phyloP scores from a whole-genome alignment of 805 yeast genomes.

The Candida wancherniae region DNA sequence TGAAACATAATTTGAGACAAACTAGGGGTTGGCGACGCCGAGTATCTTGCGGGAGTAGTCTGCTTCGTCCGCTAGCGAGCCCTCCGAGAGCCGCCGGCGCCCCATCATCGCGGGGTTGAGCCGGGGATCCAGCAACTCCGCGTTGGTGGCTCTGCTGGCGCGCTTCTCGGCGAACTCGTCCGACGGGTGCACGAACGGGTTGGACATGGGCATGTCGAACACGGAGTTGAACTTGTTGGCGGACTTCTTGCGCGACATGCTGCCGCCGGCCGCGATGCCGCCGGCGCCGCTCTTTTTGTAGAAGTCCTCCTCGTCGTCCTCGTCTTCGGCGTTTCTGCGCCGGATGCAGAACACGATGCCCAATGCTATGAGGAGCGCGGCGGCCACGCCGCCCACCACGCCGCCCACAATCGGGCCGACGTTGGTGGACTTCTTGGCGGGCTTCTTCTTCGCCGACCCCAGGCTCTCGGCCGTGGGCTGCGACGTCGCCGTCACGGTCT shows the following conservation, averaged over 20 bases:
- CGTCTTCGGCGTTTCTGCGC: constrained; percentile 45
- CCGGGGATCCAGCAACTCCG: constrained; percentile 48
- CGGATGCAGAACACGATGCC: constrained; percentile 29
- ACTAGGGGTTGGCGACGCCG: constrained; percentile 75
- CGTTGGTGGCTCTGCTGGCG: constrained; percentile 11
- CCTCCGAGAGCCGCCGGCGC: constrained; percentile 77
- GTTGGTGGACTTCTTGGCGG: constrained; percentile 23
- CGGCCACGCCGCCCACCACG: constrained; percentile 41
- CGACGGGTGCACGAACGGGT: constrained; percentile 62
- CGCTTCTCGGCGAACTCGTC: constrained; percentile 36
- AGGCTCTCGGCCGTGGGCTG: constrained; percentile 5
- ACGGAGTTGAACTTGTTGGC: constrained; percentile 28
- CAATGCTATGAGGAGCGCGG: constrained; percentile 20
- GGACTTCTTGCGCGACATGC: constrained; percentile 11
- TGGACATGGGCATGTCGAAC: constrained; percentile 40
- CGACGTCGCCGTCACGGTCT: constrained; percentile 13
- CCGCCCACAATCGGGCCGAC: constrained; percentile 43
- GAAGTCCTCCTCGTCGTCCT: constrained; percentile 41
- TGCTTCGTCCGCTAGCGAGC: constrained; percentile 80
- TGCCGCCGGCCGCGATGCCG: constrained; percentile 43
- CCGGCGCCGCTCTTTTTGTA: constrained; percentile 27
- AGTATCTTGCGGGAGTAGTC: constrained; percentile 77
- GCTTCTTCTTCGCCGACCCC: not conserved
- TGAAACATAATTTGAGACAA: constrained; percentile 1
- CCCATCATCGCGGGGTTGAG: constrained; percentile 76